Conservation (phyloP, 257 asterid species). For the Orobanche coerulescens region DNA sequence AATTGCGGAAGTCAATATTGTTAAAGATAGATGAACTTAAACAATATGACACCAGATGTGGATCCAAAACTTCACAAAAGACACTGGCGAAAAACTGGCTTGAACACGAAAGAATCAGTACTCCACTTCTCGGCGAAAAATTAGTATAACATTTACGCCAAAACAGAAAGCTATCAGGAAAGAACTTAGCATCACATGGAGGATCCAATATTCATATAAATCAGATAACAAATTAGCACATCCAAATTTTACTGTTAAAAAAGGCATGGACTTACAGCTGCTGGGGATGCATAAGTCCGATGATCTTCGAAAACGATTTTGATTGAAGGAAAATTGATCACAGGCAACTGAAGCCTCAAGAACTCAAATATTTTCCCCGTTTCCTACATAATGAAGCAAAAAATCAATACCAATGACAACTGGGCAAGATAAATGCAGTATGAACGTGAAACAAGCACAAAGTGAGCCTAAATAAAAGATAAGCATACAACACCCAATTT, state of each 20-base stretch:
- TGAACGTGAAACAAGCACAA: conserved; percentile 15
- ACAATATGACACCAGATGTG: background rate
- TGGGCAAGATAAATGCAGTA: conserved; percentile 7
- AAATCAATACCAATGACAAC: conserved; percentile 19
- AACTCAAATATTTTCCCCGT: conserved; percentile 80
- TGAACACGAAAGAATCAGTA: background rate
- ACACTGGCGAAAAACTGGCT: background rate
- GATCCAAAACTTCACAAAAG: background rate
- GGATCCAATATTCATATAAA: background rate
- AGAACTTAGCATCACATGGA: conserved; percentile 7
- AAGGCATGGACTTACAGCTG: conserved; percentile 57
- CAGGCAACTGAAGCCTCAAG: conserved; percentile 80
- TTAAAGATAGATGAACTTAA: background rate
- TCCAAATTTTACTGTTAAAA: conserved; percentile 6
- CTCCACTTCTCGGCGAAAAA: background rate
- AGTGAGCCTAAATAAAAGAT: conserved; percentile 3
- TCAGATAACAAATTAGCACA: background rate
- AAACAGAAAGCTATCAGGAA: background rate
- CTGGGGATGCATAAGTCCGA: conserved; percentile 84
- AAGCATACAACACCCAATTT: conserved; percentile 11
- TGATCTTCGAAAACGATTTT: conserved; percentile 80
- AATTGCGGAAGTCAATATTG: background rate
- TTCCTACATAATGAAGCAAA: conserved; percentile 51
- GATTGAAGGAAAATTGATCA: conserved; percentile 53
- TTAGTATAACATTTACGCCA: background rate